Evolutionary conservation across 345 rosid genomes (phyloP), one percentile per base, ranked within the genome.

Genomic region (Tarenaya hassleriana): DNA sequence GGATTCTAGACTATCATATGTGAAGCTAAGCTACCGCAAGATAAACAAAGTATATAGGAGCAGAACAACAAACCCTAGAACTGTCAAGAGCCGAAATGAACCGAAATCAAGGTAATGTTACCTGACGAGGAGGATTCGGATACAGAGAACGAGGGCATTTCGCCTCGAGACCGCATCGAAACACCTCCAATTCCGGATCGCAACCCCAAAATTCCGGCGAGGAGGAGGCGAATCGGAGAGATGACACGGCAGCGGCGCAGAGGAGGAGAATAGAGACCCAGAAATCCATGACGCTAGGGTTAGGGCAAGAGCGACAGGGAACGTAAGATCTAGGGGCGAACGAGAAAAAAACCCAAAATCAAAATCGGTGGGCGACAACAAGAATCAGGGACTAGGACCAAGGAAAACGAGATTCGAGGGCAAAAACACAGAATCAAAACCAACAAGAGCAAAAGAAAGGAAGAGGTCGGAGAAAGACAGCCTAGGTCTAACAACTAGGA

Each of bases 91-190:
- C n/a, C 37, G 17, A 47, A 27, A 15, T 13, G 0, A 34, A 10
- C 2, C 17, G 3, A 35, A 17, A 18, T 2, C 19, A 35, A 24
- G 17, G 48, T 3, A n/a, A 59, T 54, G 62, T 43, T n/a, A 86
- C 96, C 89, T 84, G 57, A 29, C 77, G 42, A 60, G 84, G 79
- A 47, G 77, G 89, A 15, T 31, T 69, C 7, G 85, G 79, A 18
- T 77, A 64, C 63, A 77, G 69, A 74, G 77, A 71, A 11, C 45
- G 64, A 58, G 77, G 74, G 57, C 96, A 90, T 68, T 63, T 86
- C 14, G 62, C 58, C 41, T 59, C 68, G 51, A 90, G 73, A 55
- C 52, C 56, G 56, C 17, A 59, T 11, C 70, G 41, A 65, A 84
- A 80, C 47, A 70, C 53, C 52, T 50, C 51, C 10, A 81, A 54